Evolutionary conservation across 1,284 basidiomycete species (phyloP), one percentile per base, ranked within the genome.

Genomic region (Austropuccinia psidii): DNA sequence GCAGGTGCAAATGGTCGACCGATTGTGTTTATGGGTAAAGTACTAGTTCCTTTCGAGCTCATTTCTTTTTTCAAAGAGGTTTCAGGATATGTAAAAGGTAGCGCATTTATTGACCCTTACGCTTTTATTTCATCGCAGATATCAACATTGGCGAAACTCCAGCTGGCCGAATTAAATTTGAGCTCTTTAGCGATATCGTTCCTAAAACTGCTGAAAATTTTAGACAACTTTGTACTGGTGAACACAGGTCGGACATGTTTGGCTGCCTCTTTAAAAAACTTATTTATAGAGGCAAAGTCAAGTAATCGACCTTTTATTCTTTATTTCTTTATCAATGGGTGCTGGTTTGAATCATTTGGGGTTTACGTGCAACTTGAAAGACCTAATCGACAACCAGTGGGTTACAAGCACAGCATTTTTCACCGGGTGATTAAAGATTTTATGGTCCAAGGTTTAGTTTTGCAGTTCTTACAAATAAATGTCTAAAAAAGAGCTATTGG

Each of bases 141-240:
- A 73, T 73, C 21, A 72, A 54, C 64, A 70, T 61, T 27, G 62
- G 24, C 29, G 37, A 58, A 43, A 67, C 68, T 19, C 64, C 55
- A 35, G 57, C 69, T 47, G 33, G 74, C 13, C 15, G 65, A 24
- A 67, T 73, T 33, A 61, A 58, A 41, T 75, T 64, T 68, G 62
- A 88, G 81, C 86, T 98, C 37, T 96, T 85, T 79, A 89, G 90
- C 82, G 93, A 96, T 79, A 87, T 93, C 62, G 91, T 90, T 0
- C 93, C 93, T 62, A 93, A 90, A 79, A 96, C 93, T 0, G 84
- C 90, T 0, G 85, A 83, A 74, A 97, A 98, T 84, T 98, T 97
- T 83, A 88, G 93, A 70, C 90, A 93, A 79, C 87, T 97, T 29
- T 90, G 89, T 76, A 90, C 90, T 0, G 89, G 90, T 27, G 82